Conservation (phyloP, 208 protist genomes). For the Acanthamoeba castellanii region DNA sequence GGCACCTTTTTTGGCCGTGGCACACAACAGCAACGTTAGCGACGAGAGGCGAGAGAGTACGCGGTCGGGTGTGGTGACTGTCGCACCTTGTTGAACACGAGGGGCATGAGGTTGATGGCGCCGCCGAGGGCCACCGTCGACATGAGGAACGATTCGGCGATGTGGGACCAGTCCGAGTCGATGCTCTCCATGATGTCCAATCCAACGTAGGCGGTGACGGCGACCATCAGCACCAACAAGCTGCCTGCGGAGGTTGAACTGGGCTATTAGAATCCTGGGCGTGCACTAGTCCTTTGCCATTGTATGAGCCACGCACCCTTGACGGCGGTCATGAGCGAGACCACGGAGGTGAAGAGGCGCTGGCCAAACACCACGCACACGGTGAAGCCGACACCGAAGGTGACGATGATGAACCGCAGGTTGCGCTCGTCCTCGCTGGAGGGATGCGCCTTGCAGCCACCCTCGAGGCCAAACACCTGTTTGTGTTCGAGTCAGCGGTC, state of each 20-base stretch:
- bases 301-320: constrained; percentile 58
- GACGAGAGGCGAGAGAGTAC: background rate
- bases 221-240: constrained; percentile 83
- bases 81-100: constrained; percentile 80
- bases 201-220: constrained; percentile 80
- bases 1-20: background rate
- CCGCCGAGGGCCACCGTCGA: constrained; percentile 86
- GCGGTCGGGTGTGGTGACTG: background rate
- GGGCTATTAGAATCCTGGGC: background rate
- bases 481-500: background rate
- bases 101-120: constrained; percentile 78
- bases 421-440: constrained; percentile 43
- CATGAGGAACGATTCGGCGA: constrained; percentile 85
- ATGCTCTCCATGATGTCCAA: constrained; percentile 71
- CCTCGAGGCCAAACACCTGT: constrained; percentile 24
- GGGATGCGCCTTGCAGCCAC: background rate
- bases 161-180: constrained; percentile 79
- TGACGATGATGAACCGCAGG: constrained; percentile 43
- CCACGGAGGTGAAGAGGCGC: constrained; percentile 27
- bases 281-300: background rate
- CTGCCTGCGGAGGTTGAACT: background rate
- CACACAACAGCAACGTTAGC: background rate
- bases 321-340: constrained; percentile 40
- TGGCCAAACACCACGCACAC: constrained; percentile 34
- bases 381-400: constrained; percentile 29